Percentiles rank a stretch among this genome's conserved stretches.
phyloP scores from a whole-genome alignment of 768 basidiomycete species.

The Podaxis sp. region DNA sequence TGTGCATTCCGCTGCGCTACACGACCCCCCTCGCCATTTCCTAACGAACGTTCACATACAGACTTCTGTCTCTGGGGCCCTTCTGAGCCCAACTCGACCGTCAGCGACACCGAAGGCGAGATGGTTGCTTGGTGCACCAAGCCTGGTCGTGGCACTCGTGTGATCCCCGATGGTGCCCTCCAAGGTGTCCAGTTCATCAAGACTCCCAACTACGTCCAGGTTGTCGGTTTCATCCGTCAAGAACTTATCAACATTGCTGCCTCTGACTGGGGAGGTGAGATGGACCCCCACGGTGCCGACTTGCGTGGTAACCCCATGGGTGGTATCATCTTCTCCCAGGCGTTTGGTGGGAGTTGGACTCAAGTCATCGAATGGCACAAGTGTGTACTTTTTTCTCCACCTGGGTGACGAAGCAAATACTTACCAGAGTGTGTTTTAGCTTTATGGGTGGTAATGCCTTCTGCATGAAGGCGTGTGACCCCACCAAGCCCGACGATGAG shows the following conservation, averaged over 20 bases:
- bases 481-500: conserved; percentile 36
- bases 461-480: conserved; percentile 18
- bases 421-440: conserved; percentile 1
- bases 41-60: neutral
- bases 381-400: conserved; percentile 29
- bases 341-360: conserved; percentile 38
- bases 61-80: conserved; percentile 75
- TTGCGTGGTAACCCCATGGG: conserved; percentile 82
- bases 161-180: conserved; percentile 64
- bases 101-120: conserved; percentile 67
- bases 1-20: conserved; percentile 8
- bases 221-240: conserved; percentile 60
- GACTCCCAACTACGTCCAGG: conserved; percentile 58
- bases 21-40: no score
- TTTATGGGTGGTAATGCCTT: conserved; percentile 14
- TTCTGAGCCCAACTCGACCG: conserved; percentile 42
- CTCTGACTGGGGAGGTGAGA: conserved; percentile 70
- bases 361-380: conserved; percentile 72
- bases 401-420: neutral
- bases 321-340: conserved; percentile 61
- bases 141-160: conserved; percentile 62
- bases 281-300: conserved; percentile 29
- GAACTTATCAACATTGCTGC: conserved; percentile 46
- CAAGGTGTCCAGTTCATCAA: conserved; percentile 62
- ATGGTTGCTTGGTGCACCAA: conserved; percentile 80